Evolutionary conservation across 768 basidiomycete species (phyloP).

Genomic region (Chlorophyllum brunneum): DNA sequence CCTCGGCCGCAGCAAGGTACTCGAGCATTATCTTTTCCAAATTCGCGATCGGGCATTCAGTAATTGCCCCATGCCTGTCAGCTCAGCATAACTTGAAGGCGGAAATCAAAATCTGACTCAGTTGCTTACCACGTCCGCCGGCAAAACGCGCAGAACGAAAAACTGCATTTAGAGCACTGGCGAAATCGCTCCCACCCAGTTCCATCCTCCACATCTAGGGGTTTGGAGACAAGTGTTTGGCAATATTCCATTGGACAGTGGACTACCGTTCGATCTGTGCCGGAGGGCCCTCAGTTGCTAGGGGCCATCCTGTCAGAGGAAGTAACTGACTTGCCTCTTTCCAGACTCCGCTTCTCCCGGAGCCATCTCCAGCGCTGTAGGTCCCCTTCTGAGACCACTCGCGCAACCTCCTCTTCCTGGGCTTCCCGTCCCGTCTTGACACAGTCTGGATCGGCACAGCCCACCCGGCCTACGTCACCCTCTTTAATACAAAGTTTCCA

Average conservation of each 20-base stretch:
- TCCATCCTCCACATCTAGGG: conserved; percentile 45
- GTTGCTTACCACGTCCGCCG: conserved; percentile 65
- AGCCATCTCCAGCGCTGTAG: conserved; percentile 77
- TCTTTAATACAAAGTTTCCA: conserved; percentile 82
- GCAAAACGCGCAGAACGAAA: conserved; percentile 83
- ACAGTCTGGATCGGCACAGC: conserved; percentile 79
- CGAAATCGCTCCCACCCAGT: conserved; percentile 72
- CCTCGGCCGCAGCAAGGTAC: conserved; percentile 57
- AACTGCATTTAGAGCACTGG: conserved; percentile 65
- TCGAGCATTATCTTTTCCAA: conserved; percentile 63
- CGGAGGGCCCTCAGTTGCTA: conserved; percentile 14
- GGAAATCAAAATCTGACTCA: not conserved
- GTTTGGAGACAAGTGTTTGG: conserved; percentile 72
- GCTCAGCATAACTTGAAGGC: not conserved
- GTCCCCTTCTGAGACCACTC: conserved; percentile 63
- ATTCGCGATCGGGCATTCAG: conserved; percentile 62
- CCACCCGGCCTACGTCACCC: conserved; percentile 70
- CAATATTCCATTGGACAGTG: conserved; percentile 81
- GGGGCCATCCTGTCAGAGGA: not conserved
- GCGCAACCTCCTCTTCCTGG: conserved; percentile 66
- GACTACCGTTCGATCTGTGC: conserved; percentile 69
- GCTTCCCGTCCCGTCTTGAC: conserved; percentile 62
- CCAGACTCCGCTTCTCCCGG: conserved; percentile 64
- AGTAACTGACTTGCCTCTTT: conserved; percentile 49
- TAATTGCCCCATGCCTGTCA: conserved; percentile 77